Base-by-base conservation (phyloP, 768 basidiomycete species). In the Suillus paluster region DNA sequence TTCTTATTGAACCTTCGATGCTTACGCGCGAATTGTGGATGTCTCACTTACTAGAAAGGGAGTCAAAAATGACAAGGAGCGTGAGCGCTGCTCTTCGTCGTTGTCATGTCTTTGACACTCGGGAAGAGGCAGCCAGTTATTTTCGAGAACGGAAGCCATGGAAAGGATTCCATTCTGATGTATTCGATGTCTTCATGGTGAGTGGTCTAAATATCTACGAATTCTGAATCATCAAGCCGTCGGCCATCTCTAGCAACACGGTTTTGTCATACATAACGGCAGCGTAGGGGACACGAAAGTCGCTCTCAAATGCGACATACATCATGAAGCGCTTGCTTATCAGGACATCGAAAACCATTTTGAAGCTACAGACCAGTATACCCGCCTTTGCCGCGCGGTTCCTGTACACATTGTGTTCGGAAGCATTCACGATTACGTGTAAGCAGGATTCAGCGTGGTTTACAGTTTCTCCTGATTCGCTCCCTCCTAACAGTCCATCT, bases 391-490 rank as follows among this genome's bases (percentile, higher is more conserved):
- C 52, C 66, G 66, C 54, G 61, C 65, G 1, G 48, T 82, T 8
- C 80, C 83, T 21, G 64, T 83, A 9, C 84, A 85, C 64, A 53
- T 83, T 30, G 77, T 85, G n/a, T 84, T 82, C 80, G 82, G 81
- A 33, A 72, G 68, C 7, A 67, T 71, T n/a, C 75, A 77, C 38
- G 80, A 83, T 45, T 64, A 82, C n/a, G 71, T 83, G 83, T 84
- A 66, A 61, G 77, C 36, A 54, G 8, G 9, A 8, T 17, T 54
- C 15, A 54, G 36, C 21, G 14, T 38, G 23, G 56, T 46, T 38
- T 58, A 57, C 23, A 53, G 14, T 33, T 58, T 27, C 34, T 46
- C 44, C 48, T 64, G 30, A 25, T n/a, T 38, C 60, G 19, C 27
- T 57, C 15, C 57, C n/a, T 38, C 34, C 48, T 21, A 7, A 41